Conservation (phyloP, 208 protist genomes). For the Trypanosoma scelopori region DNA sequence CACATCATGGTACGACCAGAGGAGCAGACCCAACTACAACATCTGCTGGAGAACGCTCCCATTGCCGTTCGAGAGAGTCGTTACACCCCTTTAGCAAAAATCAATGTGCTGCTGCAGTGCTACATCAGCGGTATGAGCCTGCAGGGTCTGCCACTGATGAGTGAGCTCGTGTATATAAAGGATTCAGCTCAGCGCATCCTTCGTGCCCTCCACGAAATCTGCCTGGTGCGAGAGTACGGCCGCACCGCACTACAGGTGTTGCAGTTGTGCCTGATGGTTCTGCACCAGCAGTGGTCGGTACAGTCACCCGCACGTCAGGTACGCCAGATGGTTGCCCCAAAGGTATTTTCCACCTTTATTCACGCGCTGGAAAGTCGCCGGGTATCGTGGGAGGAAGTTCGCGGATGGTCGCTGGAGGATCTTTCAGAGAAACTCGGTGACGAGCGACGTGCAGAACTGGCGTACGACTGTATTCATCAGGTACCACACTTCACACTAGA, state of each 20-base stretch:
- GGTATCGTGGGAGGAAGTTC: slow-evolving; percentile 95
- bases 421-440: slow-evolving; percentile 92
- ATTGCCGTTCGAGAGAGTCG: slow-evolving; percentile 97
- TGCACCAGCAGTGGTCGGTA: slow-evolving; percentile 96
- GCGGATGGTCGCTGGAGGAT: slow-evolving; percentile 91
- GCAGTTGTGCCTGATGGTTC: slow-evolving; percentile 93
- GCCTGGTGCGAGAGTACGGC: slow-evolving; percentile 96
- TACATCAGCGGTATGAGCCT: slow-evolving; percentile 98
- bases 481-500: slow-evolving; percentile 95
- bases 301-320: slow-evolving; percentile 94
- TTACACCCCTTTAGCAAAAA: slow-evolving; percentile 97
- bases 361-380: slow-evolving; percentile 95
- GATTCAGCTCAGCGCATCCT: slow-evolving; percentile 94
- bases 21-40: slow-evolving; percentile 97
- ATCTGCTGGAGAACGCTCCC: slow-evolving; percentile 96
- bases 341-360: slow-evolving; percentile 87
- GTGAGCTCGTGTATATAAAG: slow-evolving; percentile 99
- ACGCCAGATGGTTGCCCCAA: slow-evolving; percentile 60
- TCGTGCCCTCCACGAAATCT: slow-evolving; percentile 96
- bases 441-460: slow-evolving; percentile 78
- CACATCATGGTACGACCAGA: slow-evolving; percentile 97
- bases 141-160: slow-evolving; percentile 97
- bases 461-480: slow-evolving; percentile 91
- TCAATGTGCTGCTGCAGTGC: slow-evolving; percentile 99
- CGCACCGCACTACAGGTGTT: slow-evolving; percentile 92